These are phyloP conservation scores for Dendrothele bispora DNA, from an alignment of 768 basidiomycete genomes.

Conservation along the genomic window DNA sequence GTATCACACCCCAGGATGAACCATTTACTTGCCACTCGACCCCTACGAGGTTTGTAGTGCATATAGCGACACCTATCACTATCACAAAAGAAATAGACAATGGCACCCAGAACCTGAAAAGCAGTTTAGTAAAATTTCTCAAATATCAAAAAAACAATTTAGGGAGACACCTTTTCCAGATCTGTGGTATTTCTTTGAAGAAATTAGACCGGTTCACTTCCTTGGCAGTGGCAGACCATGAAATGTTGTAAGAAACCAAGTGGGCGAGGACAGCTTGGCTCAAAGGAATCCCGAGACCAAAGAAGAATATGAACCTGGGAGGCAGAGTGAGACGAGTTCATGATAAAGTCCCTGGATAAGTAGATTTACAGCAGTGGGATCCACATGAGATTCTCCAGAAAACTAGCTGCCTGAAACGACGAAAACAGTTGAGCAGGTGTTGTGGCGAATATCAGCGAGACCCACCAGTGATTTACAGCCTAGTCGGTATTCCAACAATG, in stretches of 20 bases:
- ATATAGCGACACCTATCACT: conserved; percentile 57
- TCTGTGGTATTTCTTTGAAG: conserved; percentile 87
- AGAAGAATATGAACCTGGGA: conserved; percentile 76
- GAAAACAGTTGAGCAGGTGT: background rate
- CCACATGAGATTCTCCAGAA: conserved; percentile 64
- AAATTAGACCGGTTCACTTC: conserved; percentile 86
- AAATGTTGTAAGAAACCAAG: conserved; percentile 54
- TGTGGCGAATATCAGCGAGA: conserved; percentile 7
- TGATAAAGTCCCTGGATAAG: background rate
- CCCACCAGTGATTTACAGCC: too few relatives aligned
- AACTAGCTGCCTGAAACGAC: conserved; percentile 39
- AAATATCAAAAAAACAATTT: conserved; percentile 36
- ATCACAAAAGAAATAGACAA: conserved; percentile 51
- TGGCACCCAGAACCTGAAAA: conserved; percentile 58
- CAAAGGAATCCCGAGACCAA: conserved; percentile 70
- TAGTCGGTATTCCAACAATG: conserved; percentile 49
- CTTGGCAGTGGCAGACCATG: conserved; percentile 63
- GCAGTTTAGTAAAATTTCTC: conserved; percentile 29
- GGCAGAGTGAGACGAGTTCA: conserved; percentile 42
- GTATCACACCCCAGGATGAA: conserved; percentile 65
- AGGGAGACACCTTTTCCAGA: conserved; percentile 69
- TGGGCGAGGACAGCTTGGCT: conserved; percentile 68
- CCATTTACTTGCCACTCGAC: conserved; percentile 57
- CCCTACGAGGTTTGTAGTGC: conserved; percentile 43
- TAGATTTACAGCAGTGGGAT: conserved; percentile 74